Evolutionary conservation across 208 protist genomes (phyloP), one percentile per base, ranked within the genome.

Genomic region (Wallacemonas rigidus): DNA sequence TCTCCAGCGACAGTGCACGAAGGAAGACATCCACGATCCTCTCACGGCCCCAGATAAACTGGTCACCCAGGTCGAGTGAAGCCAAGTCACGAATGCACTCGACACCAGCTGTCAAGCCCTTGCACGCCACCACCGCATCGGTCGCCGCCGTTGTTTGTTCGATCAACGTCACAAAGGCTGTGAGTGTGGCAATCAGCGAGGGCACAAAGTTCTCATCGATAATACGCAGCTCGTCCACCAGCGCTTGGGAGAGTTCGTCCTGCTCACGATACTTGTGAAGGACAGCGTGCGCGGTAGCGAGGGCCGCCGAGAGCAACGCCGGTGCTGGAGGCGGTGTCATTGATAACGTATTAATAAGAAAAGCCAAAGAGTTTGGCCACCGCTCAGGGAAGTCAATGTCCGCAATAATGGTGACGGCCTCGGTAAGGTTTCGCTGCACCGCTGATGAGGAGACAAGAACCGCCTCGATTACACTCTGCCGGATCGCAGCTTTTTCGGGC

Each of bases 21-120:
- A 90, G 61, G 36, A 92, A 85, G 44, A 90, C 48, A 40, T 80
- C 57, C 26, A 94, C 90, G 51, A 96, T 93, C 15, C 72, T 71
- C 4, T 83, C 73, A 44, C 98, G 75, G 67, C 89, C 77, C 70
- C 89, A 83, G 69, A 98, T 93, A 71, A 99, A 97, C 69, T 95
- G 97, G 64, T 98, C 97, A 26, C 97, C 95, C 51, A 99, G 74
- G 79, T 99, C 97, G 36, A 98, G 76, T n/a, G 76, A 81, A 14
- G 85, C 95, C 14, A 97, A 85, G 50, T 96, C 89, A 51, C 81
- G 82, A 43, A 96, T 78, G 40, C 87, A 95, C 68, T 97, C 85
- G 39, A 96, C 81, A 5, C 83, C 85, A 9, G 78, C 80, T 6
- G 75, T 81, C 51, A 90, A 64, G 26, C 89, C 88, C 35, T 80